Conservation (phyloP, 176 grass and related monocot genomes). For the Zea luxurians region DNA sequence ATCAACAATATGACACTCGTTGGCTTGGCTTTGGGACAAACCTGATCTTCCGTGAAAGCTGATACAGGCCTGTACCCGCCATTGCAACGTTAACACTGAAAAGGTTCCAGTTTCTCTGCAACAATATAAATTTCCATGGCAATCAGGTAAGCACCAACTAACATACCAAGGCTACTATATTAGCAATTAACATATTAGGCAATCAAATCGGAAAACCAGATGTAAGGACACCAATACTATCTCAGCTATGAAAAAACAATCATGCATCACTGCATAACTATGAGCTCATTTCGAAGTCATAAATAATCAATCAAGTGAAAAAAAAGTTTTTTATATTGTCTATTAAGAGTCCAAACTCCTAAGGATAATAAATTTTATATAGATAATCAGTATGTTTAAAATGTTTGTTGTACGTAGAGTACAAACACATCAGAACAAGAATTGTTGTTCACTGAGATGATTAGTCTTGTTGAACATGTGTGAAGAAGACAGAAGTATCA, state of each 20-base stretch:
- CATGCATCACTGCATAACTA: neutral
- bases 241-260: neutral
- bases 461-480: neutral
- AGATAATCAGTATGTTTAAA: constrained; percentile 7
- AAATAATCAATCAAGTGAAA: neutral
- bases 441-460: neutral
- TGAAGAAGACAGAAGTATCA: constrained; percentile 4
- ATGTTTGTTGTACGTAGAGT: neutral
- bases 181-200: neutral
- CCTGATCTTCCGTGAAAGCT: constrained; percentile 76
- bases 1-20: constrained; percentile 1
- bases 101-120: constrained; percentile 90
- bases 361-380: neutral
- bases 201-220: neutral
- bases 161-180: neutral
- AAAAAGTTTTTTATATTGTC: neutral
- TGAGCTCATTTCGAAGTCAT: neutral
- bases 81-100: constrained; percentile 71
- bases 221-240: neutral
- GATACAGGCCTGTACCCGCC: constrained; percentile 71
- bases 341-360: neutral
- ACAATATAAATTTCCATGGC: constrained; percentile 2
- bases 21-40: constrained; percentile 33
- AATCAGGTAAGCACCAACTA: neutral
- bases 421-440: neutral